Conservation (phyloP, 345 rosid species). For the Hibiscus mutabilis region DNA sequence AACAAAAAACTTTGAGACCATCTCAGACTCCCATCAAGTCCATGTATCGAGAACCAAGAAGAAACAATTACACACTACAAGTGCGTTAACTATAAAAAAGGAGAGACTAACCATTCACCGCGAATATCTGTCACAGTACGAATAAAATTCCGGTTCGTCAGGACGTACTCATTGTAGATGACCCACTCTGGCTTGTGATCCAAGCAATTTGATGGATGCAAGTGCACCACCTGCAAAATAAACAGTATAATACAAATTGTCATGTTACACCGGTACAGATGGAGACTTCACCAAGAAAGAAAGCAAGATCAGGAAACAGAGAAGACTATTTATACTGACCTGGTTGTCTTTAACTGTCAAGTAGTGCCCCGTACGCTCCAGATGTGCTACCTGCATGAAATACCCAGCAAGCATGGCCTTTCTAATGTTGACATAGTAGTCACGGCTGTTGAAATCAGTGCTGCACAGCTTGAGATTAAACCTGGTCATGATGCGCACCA, state of each 20-base stretch:
- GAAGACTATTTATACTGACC: conserved; percentile 26
- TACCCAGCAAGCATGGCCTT: conserved; percentile 29
- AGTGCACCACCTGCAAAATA: conserved; percentile 65
- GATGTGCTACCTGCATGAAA: conserved; percentile 10
- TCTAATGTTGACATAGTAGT: conserved; percentile 85
- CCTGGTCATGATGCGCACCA: conserved; percentile 87
- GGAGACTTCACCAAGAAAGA: not conserved
- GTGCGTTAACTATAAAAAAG: not conserved
- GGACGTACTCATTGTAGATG: conserved; percentile 79
- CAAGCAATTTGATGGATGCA: conserved; percentile 90
- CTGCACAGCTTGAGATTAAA: conserved; percentile 85
- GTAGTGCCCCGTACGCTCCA: conserved; percentile 36
- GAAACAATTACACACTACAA: not conserved
- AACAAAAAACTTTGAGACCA: not conserved
- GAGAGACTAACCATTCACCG: conserved; percentile 73
- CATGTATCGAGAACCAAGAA: not conserved
- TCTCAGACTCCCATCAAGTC: not conserved
- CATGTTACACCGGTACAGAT: not conserved
- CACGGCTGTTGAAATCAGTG: conserved; percentile 82
- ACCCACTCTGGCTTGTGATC: conserved; percentile 99
- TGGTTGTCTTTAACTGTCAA: conserved; percentile 96
- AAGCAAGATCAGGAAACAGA: not conserved
- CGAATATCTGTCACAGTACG: conserved; percentile 91
- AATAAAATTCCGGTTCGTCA: conserved; percentile 81
- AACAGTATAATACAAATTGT: not conserved